phyloP scores from a whole-genome alignment of 805 yeast species.

The Dipodascus albidus region DNA sequence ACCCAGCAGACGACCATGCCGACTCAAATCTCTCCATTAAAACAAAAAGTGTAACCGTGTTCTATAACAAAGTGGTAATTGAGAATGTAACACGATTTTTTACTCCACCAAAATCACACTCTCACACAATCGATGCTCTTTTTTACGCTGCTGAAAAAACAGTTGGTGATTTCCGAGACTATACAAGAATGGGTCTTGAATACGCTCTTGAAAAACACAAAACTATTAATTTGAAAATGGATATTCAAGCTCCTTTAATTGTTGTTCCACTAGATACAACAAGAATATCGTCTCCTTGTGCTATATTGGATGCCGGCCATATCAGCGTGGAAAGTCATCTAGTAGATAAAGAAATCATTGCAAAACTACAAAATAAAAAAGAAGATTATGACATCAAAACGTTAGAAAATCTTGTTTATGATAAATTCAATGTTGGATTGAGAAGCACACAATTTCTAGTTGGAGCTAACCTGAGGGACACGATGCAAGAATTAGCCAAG shows the following conservation, averaged over 20 bases:
- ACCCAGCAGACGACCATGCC: slow-evolving; percentile 76
- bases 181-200: slow-evolving; percentile 84
- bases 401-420: background rate
- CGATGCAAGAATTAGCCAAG: background rate
- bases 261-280: slow-evolving; percentile 78
- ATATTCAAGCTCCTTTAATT: slow-evolving; percentile 87
- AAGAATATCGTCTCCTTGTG: slow-evolving; percentile 75
- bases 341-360: slow-evolving; percentile 56
- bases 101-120: slow-evolving; percentile 74
- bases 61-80: slow-evolving; percentile 75
- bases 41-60: slow-evolving; percentile 77
- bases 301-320: slow-evolving; percentile 92
- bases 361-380: slow-evolving; percentile 51
- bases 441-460: background rate
- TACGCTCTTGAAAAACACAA: slow-evolving; percentile 92
- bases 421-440: background rate
- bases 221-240: slow-evolving; percentile 74
- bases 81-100: slow-evolving; percentile 69
- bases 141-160: slow-evolving; percentile 94
- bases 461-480: background rate
- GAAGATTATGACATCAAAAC: slow-evolving; percentile 14
- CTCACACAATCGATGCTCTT: slow-evolving; percentile 80
- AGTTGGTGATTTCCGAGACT: slow-evolving; percentile 79
- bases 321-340: slow-evolving; percentile 73
- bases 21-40: slow-evolving; percentile 67